Evolutionary conservation across 2,329 filamentous ascomycete genomes (phyloP), one percentile per base, ranked within the genome.

Genomic region (Cladosporium austrohemisphaericum): DNA sequence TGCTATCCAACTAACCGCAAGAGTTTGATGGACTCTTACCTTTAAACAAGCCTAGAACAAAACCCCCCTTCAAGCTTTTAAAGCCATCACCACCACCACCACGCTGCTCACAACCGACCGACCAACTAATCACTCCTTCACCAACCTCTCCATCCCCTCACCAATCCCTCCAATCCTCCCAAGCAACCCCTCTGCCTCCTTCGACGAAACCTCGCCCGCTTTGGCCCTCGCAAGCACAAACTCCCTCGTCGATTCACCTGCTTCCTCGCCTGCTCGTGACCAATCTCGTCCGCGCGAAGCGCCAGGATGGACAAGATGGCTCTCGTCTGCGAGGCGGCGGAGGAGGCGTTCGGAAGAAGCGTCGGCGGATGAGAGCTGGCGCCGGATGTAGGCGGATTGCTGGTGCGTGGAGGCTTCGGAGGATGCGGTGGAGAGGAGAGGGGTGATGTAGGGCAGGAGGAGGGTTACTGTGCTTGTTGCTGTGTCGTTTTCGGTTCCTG

Each of bases 301-400:
- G n/a, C 57, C 56, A 10, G 62, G 60, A 16, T 59, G 55, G 2
- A 67, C 58, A 11, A 67, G 51, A 53, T 66, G 65, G 25, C 65
- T 67, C 45, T 67, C 65, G 37, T 65, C 63, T n/a, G 61, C 61
- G 7, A 65, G 52, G 10, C 63, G 57, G 2, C 51, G 40, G 7
- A 67, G 40, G 5, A 64, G 45, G 3, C 57, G 55, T 9, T 60
- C 52, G 9, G 60, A 62, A 23, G 57, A 57, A 0, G 47, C 22
- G 28, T 63, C 60, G 7, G 60, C 55, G 3, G 55, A 26, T 1
- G 58, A 33, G 7, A 66, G 44, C 32, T 62, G 61, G 14, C 60
- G 55, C 19, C 63, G 55, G 6, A 60, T 23, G 40, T 59, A 60
- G 2, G 57, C 51, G 20, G 51, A 55, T 47, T 65, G 61, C 45